These are phyloP conservation scores for Buddleja alternifolia DNA, from an alignment of 257 asterid species.

Conservation along the genomic window DNA sequence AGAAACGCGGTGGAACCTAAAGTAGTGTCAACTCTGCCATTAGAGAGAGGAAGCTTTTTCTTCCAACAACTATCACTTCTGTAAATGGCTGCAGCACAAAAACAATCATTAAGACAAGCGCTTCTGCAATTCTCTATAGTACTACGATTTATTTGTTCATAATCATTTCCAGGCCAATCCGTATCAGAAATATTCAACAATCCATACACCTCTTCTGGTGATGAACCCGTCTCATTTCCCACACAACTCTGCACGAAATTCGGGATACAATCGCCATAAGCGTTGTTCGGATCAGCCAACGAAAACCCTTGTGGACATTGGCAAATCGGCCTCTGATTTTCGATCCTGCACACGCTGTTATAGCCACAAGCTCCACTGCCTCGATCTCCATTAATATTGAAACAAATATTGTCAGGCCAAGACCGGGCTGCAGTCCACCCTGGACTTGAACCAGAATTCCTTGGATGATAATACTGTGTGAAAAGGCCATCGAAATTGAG, in stretches of 20 bases:
- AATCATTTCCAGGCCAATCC: slow-evolving; percentile 54
- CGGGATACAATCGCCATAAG: slow-evolving; percentile 46
- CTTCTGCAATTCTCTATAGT: slow-evolving; percentile 14
- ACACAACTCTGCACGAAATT: slow-evolving; percentile 41
- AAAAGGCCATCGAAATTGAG: too few species aligned
- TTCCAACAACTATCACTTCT: slow-evolving; percentile 59
- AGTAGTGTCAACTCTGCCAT: slow-evolving; percentile 59
- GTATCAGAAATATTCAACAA: slow-evolving; percentile 25
- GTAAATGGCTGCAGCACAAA: slow-evolving; percentile 54
- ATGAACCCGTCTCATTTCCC: slow-evolving; percentile 12
- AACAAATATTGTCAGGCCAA: slow-evolving; percentile 47
- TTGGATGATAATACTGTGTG: slow-evolving; percentile 50
- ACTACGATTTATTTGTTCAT: slow-evolving; percentile 29
- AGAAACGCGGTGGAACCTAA: slow-evolving; percentile 54
- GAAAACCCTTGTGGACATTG: too few species aligned
- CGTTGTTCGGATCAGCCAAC: too few species aligned
- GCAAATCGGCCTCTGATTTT: too few species aligned
- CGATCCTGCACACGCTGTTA: too few species aligned
- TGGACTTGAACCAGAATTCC: slow-evolving; percentile 19
- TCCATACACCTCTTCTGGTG: slow-evolving; percentile 26
- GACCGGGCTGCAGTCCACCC: slow-evolving; percentile 36
- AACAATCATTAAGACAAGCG: too few species aligned
- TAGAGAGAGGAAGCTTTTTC: slow-evolving; percentile 69
- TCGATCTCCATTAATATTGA: not conserved
- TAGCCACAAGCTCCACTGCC: too few species aligned